Evolutionary conservation across 257 asterid species (phyloP).

Genomic region (Fraxinus pennsylvanica): DNA sequence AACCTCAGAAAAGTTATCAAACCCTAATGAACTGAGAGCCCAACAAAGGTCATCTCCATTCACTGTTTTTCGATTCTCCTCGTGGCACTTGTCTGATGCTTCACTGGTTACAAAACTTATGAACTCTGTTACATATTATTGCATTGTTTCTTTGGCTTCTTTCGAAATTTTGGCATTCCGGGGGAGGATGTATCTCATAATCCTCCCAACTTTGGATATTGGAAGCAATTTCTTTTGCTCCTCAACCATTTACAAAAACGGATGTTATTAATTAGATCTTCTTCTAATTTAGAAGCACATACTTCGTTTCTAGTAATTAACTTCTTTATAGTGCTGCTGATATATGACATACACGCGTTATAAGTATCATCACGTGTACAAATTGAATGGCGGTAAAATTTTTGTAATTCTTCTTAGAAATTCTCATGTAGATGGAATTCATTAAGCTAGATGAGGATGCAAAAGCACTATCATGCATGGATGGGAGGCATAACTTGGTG

Average conservation of each 20-base stretch:
- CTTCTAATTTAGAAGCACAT: background rate
- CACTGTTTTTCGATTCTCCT: conserved; percentile 60
- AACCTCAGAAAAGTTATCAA: conserved; percentile 52
- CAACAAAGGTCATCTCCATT: conserved; percentile 70
- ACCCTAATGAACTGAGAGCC: conserved; percentile 55
- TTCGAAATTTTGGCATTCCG: conserved; percentile 52
- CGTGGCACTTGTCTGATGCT: conserved; percentile 55
- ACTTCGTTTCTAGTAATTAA: background rate
- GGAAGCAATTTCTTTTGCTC: conserved; percentile 54
- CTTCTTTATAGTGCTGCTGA: background rate
- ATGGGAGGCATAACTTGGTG: conserved; percentile 44
- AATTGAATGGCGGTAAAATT: no score
- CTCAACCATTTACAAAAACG: conserved; percentile 31
- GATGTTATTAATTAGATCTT: conserved; percentile 15
- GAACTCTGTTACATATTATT: conserved; percentile 70
- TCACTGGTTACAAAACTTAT: conserved; percentile 63
- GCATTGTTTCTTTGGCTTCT: conserved; percentile 63
- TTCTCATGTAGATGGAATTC: background rate
- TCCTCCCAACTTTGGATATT: conserved; percentile 66
- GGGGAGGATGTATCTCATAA: conserved; percentile 64
- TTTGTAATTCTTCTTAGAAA: background rate
- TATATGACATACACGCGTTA: background rate
- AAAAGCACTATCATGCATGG: conserved; percentile 15
- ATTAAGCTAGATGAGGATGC: background rate
- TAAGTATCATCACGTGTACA: background rate